Base-by-base conservation (phyloP, 176 grass and related monocot genomes). In the Phoenix dactylifera region DNA sequence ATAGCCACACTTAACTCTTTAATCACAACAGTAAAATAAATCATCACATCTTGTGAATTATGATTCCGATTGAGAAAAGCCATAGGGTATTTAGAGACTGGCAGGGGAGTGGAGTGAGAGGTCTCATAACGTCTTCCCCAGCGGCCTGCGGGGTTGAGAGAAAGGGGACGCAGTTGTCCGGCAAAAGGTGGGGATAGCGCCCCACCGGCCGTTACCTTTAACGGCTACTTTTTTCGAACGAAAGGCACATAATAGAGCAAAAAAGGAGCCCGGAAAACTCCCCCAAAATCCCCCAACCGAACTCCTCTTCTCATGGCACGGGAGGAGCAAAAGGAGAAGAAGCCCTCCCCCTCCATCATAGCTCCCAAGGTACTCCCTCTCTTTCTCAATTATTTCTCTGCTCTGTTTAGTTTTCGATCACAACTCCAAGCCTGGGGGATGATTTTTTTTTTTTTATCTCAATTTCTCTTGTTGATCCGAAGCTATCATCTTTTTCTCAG, bases 231-330 rank as follows among this genome's bases (percentile, higher is more conserved):
- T 35, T 23, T 58, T 71, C 9, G 15, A 60, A n/a, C 24, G 16
- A 50, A 24, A 12, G 30, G n/a, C 7, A 20, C 4, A 51, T 28
- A 23, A 51, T 52, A 51, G n/a, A 14, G 16, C 5, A 29, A 60
- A 59, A 59, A 15, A 22, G 20, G 20, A 10, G 28, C 6, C 22
- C 15, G 15, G 4, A 51, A 15, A 71, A 51, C 18, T 60, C 57
- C 57, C 48, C 55, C 68, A 7, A 35, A 48, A 59, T 51, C 28
- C 65, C 52, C 48, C 30, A 20, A 59, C 48, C 24, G 39, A 26
- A 5, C 60, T 25, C 22, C 23, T 54, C 71, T 57, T 57, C 68
- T 68, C 24, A 80, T 80, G 77, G 77, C 72, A 74, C 57, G 51
- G 24, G 61, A 63, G 55, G 71, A 67, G n/a, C 57, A 48, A 64